Base-by-base conservation (phyloP, 2,329 filamentous ascomycete genomes). In the Diaporthe humulicola region DNA sequence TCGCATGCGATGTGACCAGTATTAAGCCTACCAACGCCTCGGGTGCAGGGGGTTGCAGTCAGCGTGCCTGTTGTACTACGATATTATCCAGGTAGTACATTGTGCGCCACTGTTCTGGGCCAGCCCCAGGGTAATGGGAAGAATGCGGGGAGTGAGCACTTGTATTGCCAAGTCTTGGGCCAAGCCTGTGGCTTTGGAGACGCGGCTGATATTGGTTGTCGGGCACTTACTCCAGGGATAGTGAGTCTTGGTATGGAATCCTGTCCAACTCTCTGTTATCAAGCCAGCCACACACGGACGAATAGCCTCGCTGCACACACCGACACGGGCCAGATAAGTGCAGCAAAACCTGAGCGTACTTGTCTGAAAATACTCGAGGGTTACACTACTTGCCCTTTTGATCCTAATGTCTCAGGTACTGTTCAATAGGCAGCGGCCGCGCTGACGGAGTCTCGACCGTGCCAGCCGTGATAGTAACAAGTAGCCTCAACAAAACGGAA, bases 121-220 rank as follows among this genome's bases (percentile, higher is more conserved):
- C 64, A 25, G 45, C 64, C 14, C 33, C 45, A 40, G 48, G 64
- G 30, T 69, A 40, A 54, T 69, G 64, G 33, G 33, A 28, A 54
- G 64, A 69, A 54, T 69, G 64, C 64, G 64, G 64, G 64, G 64
- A 40, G 64, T 69, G 64, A 69, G 64, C 64, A 69, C 64, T 69
- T 69, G 64, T 40, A 40, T 33, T 40, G 64, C 64, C 64, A 69
- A 69, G 64, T 52, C 64, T 69, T 69, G 64, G 64, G 48, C 10
- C 64, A 69, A 69, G 64, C 64, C 48, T 38, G 64, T 69, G 64
- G 64, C 64, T 69, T 69, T 40, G 25, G 15, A 54, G 33, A 69
- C 14, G 64, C 64, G 48, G 64, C 64, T 69, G 64, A 69, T 69
- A 69, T 69, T 69, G 64, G 64, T 25, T 40, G 48, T 40, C 30